Conservation (phyloP, 176 grass and related monocot genomes). For the Triticum urartu region DNA sequence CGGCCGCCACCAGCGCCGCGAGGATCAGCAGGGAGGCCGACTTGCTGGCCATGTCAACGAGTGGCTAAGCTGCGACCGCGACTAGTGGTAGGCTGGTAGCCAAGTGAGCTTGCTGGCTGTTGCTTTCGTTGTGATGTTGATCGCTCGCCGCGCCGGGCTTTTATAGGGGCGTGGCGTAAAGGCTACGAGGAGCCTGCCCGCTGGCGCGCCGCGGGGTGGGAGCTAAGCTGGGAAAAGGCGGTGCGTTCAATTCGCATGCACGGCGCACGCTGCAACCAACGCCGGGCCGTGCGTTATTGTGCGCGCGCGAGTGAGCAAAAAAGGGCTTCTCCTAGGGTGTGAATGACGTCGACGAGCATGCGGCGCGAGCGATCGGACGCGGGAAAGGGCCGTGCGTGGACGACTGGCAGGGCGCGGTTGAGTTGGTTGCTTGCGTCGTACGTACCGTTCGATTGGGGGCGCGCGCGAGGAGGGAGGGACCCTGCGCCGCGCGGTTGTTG, state of each 20-base stretch:
- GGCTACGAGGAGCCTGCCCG: neutral
- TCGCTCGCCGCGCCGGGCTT: constrained; percentile 17
- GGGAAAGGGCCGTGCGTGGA: too few relatives aligned
- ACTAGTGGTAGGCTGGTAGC: neutral
- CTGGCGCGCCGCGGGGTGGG: neutral
- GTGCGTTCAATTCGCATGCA: constrained; percentile 44
- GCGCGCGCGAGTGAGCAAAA: neutral
- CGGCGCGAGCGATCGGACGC: too few relatives aligned
- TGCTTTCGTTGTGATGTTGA: constrained; percentile 21
- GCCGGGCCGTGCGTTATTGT: neutral
- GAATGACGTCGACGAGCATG: neutral
- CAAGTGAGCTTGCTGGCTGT: neutral
- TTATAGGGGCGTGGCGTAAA: constrained; percentile 15
- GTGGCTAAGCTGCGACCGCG: neutral
- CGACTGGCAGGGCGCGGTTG: too few relatives aligned
- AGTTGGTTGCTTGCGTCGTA: neutral
- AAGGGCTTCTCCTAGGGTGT: neutral
- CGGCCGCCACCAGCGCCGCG: constrained; percentile 29
- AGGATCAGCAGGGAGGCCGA: constrained; percentile 30
- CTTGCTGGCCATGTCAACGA: neutral
- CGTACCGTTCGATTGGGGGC: neutral
- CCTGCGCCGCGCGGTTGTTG: neutral
- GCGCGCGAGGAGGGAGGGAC: neutral
- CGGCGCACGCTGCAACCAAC: neutral
- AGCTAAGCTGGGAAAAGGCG: constrained; percentile 37